Base-by-base conservation (phyloP, 345 rosid genomes). In the Alliaria petiolata region DNA sequence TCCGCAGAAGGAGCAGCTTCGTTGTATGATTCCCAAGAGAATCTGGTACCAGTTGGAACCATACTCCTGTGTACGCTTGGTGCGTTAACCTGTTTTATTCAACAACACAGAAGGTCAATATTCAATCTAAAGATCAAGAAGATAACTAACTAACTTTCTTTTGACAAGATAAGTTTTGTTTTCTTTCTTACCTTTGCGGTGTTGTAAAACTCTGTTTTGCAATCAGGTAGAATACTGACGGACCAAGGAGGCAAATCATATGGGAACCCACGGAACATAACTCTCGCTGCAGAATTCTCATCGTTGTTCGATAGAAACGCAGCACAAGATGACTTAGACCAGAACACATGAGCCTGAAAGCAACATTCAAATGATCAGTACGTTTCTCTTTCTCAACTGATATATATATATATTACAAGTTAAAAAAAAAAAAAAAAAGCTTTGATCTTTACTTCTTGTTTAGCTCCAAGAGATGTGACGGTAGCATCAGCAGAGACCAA, bases 181-280 rank as follows among this genome's bases (percentile, higher is more conserved):
- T 16, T 52, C 30, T 46, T 35, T 38, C 62, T 80, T 65, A 88
- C 98, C 90, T 74, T 76, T 62, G 97, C 98, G 28, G 98, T 90
- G 88, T 93, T 93, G 81, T 81, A 89, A 49, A 78, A 83, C 10
- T 76, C 84, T 11, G 83, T 90, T 81, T 90, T 87, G 85, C 98
- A 93, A 70, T 89, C 96, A 56, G 96, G 97, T 26, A 93, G 89
- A 40, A 93, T 83, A 85, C 98, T 93, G 68, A 93, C 64, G 3
- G 98, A 93, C 98, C 98, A 93, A 39, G 96, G 85, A 45, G 92
- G 98, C 55, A 93, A 79, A 53, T 85, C 85, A 65, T 87, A 89
- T 61, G 82, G 89, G 74, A 64, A 65, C 39, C 83, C 83, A 42
- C 85, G 74, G 34, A 84, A 93, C 17, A 78, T 77, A 39, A 93